phyloP scores from a whole-genome alignment of 192 early-diverging fungal species.

The Mortierella antarctica region DNA sequence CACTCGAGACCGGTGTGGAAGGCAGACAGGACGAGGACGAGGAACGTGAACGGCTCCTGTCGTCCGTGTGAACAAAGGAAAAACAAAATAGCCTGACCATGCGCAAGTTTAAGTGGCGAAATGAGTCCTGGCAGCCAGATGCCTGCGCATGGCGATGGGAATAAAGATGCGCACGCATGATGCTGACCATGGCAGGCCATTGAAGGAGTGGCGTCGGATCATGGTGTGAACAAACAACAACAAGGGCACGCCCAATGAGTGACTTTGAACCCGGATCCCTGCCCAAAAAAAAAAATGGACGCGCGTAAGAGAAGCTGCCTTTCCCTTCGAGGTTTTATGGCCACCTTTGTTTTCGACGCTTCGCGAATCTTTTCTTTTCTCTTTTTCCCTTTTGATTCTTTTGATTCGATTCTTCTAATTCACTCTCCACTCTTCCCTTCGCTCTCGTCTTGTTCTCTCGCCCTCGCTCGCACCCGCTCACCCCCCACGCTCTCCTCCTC shows the following conservation, averaged over 20 bases:
- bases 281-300: too few species aligned
- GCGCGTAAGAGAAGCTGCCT: too few species aligned
- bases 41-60: slow-evolving; percentile 30
- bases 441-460: not conserved
- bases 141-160: too few species aligned
- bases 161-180: too few species aligned
- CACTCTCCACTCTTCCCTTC: not conserved
- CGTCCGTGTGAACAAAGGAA: not conserved
- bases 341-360: not conserved
- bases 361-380: not conserved
- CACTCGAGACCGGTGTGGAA: not conserved
- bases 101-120: not conserved
- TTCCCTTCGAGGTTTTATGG: not conserved
- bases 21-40: not conserved
- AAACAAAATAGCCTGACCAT: not conserved
- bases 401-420: not conserved
- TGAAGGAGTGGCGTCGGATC: too few species aligned
- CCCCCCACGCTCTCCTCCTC: not conserved
- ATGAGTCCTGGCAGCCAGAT: too few species aligned
- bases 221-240: not conserved
- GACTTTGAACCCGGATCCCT: not conserved
- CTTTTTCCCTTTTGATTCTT: not conserved
- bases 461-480: not conserved
- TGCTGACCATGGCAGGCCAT: too few species aligned
- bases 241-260: not conserved